Conservation (phyloP, 805 yeast species). For the Candida pini region DNA sequence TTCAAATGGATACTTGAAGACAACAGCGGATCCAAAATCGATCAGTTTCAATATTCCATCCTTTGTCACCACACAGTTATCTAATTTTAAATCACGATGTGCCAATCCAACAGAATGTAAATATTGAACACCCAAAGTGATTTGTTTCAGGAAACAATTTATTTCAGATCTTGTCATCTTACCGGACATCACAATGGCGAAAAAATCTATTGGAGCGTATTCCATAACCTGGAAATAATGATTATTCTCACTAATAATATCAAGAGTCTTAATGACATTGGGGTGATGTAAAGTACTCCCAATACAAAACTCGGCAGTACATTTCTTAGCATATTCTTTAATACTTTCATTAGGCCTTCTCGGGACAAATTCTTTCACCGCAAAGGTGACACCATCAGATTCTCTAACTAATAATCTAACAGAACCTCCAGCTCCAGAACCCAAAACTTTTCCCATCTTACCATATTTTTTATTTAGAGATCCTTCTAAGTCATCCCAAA, state of each 20-base stretch:
- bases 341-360: conserved; percentile 63
- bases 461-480: conserved; percentile 59
- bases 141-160: conserved; percentile 75
- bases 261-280: conserved; percentile 72
- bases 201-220: conserved; percentile 78
- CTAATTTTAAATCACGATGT: conserved; percentile 77
- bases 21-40: conserved; percentile 82
- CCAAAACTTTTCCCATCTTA: conserved; percentile 65
- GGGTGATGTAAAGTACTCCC: conserved; percentile 81
- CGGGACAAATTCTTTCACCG: conserved; percentile 78
- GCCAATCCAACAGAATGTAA: conserved; percentile 75
- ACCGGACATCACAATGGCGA: conserved; percentile 84
- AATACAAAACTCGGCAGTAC: conserved; percentile 84
- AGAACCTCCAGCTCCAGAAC: conserved; percentile 87
- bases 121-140: conserved; percentile 65
- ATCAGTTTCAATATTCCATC: conserved; percentile 73
- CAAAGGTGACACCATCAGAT: conserved; percentile 66
- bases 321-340: conserved; percentile 77
- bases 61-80: conserved; percentile 72
- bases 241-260: conserved; percentile 61
- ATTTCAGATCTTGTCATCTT: conserved; percentile 76
- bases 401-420: conserved; percentile 69
- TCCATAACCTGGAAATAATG: conserved; percentile 82
- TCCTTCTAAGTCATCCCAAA: conserved; percentile 47
- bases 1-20: conserved; percentile 72